These are phyloP conservation scores for Rhododendron griersonianum DNA, from an alignment of 148 eudicot genomes.

Conservation along the genomic window DNA sequence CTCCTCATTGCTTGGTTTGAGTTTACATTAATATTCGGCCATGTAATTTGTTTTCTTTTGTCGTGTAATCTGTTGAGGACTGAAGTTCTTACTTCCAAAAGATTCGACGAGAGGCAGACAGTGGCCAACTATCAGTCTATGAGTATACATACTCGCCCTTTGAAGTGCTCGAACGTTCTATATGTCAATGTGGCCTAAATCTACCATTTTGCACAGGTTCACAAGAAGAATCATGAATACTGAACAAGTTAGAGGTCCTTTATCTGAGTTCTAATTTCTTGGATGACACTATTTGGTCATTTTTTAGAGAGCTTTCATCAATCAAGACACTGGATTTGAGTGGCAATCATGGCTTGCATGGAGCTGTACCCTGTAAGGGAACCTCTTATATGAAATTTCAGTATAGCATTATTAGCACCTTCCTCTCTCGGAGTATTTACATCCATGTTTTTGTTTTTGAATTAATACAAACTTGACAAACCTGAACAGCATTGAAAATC, in stretches of 20 bases:
- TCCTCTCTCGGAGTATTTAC: too few relatives aligned
- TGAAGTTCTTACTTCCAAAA: neutral
- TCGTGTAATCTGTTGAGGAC: neutral
- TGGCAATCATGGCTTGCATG: too few relatives aligned
- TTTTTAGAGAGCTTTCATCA: neutral
- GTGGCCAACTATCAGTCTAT: neutral
- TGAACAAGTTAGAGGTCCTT: neutral
- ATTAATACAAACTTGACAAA: too few relatives aligned
- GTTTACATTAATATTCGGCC: neutral
- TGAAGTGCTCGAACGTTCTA: too few relatives aligned
- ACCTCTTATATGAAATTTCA: too few relatives aligned
- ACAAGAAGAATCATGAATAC: neutral
- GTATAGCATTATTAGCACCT: too few relatives aligned
- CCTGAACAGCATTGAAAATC: neutral
- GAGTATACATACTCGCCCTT: too few relatives aligned
- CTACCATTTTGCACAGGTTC: neutral
- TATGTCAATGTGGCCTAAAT: neutral
- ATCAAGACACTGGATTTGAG: neutral
- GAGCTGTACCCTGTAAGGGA: too few relatives aligned
- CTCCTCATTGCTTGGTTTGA: neutral
- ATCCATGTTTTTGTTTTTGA: too few relatives aligned
- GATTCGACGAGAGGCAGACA: too few relatives aligned
- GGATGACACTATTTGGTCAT: neutral
- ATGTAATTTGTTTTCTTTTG: too few relatives aligned
- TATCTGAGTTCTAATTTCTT: neutral